A percentile compares a stretch with the other conserved stretches of the same genome.
phyloP scores from a whole-genome alignment of 306 rosid genomes.

The Vigna nakashimae region DNA sequence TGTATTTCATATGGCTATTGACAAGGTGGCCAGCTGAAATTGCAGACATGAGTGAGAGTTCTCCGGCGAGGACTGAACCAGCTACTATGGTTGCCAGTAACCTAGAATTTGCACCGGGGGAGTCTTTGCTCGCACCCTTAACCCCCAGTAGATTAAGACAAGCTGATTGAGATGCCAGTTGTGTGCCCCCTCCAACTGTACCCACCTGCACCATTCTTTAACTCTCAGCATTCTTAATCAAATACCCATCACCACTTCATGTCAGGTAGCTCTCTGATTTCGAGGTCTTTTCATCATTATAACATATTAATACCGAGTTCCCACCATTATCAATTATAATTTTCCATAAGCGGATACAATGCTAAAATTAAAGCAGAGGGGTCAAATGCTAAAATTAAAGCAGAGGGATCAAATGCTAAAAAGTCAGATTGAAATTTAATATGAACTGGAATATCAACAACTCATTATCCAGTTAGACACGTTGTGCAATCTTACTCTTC shows the following conservation, averaged over 20 bases:
- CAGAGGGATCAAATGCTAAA: neutral
- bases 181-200: conserved; percentile 98
- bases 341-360: neutral
- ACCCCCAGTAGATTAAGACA: conserved; percentile 89
- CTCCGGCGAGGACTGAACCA: conserved; percentile 90
- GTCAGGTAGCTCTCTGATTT: neutral
- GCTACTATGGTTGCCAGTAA: conserved; percentile 77
- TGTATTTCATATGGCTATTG: conserved; percentile 92
- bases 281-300: neutral
- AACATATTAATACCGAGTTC: neutral
- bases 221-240: neutral
- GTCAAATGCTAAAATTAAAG: neutral
- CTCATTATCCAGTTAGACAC: neutral
- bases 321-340: too few species aligned
- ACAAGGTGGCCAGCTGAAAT: conserved; percentile 94
- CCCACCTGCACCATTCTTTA: conserved; percentile 67
- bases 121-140: conserved; percentile 84
- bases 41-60: conserved; percentile 95
- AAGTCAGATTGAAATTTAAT: neutral
- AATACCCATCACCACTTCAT: neutral
- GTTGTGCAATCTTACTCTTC: neutral
- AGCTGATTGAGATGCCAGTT: conserved; percentile 91
- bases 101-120: conserved; percentile 80
- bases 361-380: neutral
- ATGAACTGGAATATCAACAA: neutral